A percentile compares a stretch with the other conserved stretches of the same genome.
These are phyloP conservation scores for Saprolegnia diclina DNA, from an alignment of 352 stramenopile genomes.

Conservation along the genomic window DNA sequence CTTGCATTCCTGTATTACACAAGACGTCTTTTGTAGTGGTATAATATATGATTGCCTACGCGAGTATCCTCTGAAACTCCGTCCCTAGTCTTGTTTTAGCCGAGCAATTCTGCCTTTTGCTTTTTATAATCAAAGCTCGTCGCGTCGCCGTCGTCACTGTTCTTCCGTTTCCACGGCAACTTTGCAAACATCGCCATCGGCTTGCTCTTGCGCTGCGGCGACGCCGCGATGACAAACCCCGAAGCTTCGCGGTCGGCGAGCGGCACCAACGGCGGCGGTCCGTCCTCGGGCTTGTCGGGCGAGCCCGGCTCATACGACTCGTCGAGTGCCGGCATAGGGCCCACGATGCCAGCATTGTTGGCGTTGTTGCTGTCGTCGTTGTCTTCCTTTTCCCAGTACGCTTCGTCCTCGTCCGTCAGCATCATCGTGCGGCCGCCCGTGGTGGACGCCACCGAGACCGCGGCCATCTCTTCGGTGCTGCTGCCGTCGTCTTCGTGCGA, in stretches of 20 bases:
- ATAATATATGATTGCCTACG: too few relatives aligned
- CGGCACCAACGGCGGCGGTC: constrained; percentile 18
- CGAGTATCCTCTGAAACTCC: too few relatives aligned
- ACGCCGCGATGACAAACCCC: constrained; percentile 13
- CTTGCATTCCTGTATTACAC: too few relatives aligned
- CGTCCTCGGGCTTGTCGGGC: constrained; percentile 3
- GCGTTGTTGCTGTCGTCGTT: constrained; percentile 21
- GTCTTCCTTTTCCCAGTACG: constrained; percentile 76
- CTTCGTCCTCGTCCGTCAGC: constrained; percentile 64
- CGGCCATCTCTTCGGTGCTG: not conserved
- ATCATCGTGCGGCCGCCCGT: not conserved
- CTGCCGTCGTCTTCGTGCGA: constrained; percentile 3
- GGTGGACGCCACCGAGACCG: not conserved
- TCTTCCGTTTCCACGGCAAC: constrained; percentile 10
- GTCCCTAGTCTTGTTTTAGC: constrained; percentile 5
- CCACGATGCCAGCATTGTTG: not conserved
- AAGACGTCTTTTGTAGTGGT: too few relatives aligned
- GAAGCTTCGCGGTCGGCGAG: constrained; percentile 24
- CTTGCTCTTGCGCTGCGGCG: not conserved
- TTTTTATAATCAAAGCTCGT: constrained; percentile 4
- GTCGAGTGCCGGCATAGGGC: not conserved
- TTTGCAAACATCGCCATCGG: constrained; percentile 3
- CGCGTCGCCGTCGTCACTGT: not conserved
- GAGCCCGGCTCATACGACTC: not conserved
- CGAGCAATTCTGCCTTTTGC: constrained; percentile 2